Conservation (phyloP, 108 stramenopile genomes). For the Cyclotella baltica region DNA sequence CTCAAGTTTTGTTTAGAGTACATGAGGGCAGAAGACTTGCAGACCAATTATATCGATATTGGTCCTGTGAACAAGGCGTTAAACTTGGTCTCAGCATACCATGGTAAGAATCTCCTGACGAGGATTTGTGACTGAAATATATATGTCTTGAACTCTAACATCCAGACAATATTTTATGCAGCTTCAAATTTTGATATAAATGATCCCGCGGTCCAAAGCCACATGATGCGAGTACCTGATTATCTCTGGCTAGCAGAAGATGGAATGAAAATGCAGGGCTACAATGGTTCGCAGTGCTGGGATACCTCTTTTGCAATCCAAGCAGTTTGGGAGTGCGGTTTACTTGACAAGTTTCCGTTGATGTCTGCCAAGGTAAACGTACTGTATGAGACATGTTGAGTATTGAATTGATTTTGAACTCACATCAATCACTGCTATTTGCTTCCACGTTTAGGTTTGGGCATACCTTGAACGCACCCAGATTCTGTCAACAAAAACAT, state of each 20-base stretch:
- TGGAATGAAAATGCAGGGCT: conserved; percentile 99
- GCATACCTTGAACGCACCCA: conserved; percentile 86
- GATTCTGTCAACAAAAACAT: conserved; percentile 83
- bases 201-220: conserved; percentile 69
- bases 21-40: conserved; percentile 95
- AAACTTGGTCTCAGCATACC: conserved; percentile 90
- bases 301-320: conserved; percentile 97
- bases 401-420: not conserved
- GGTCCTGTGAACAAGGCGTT: conserved; percentile 99
- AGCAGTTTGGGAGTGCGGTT: conserved; percentile 85
- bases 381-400: not conserved
- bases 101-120: conserved; percentile 48
- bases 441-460: conserved; percentile 48
- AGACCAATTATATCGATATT: conserved; percentile 97
- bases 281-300: conserved; percentile 98
- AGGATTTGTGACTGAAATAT: not conserved
- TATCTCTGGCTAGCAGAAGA: conserved; percentile 99
- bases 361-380: conserved; percentile 62
- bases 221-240: conserved; percentile 92
- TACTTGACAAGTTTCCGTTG: conserved; percentile 83
- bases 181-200: conserved; percentile 64
- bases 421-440: not conserved
- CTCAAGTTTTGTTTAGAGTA: conserved; percentile 84
- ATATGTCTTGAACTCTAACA: not conserved
- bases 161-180: conserved; percentile 14